Evolutionary conservation across 108 stramenopile species (phyloP), one percentile per base, ranked within the genome.

Genomic region (Stephanodiscus triporus): DNA sequence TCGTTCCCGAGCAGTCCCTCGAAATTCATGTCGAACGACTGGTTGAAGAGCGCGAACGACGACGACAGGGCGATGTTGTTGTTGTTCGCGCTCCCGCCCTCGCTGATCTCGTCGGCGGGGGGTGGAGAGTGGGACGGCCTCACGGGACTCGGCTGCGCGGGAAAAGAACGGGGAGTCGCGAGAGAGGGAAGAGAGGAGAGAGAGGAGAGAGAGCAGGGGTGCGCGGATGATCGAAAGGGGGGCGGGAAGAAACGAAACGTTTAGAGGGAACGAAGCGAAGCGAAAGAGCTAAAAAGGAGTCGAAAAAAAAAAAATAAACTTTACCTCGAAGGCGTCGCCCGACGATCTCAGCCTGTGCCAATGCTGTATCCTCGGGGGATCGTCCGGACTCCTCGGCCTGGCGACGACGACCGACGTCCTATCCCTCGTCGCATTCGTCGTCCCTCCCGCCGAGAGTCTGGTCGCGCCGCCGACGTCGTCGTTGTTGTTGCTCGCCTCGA

Each of bases 1-100:
- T 73, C 67, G 72, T 76, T 60, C 55, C 88, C 87, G 42, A 90
- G 83, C 16, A 86, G 75, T 42, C 77, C 67, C 38, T 83, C 87
- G 7, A 84, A 70, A 63, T 92, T 89, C 75, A 86, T 87, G 62
- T 94, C 92, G 70, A 94, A 94, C 20, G 90, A 91, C 71, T 89
- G 84, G 54, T 93, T 93, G 78, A 93, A 93, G 20, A 93, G 77
- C 27, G 75, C 72, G 63, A 91, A 93, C 13, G 90, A 89, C 16
- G 89, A 87, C 23, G 87, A 84, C 59, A 87, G 85, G 20, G 89
- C 87, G 49, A 93, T 81, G 30, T 73, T 80, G 14, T n/a, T 81
- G 30, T 73, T 80, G 14, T n/a, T 47, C 17, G 51, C 60, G 11
- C 0, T 20, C 0, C 40, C 61, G 16, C 45, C 59, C 45, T 73